Percentiles rank a stretch among this genome's conserved stretches.
Conservation (phyloP, 2,329 filamentous ascomycete genomes). For the Cryphonectria parasitica region DNA sequence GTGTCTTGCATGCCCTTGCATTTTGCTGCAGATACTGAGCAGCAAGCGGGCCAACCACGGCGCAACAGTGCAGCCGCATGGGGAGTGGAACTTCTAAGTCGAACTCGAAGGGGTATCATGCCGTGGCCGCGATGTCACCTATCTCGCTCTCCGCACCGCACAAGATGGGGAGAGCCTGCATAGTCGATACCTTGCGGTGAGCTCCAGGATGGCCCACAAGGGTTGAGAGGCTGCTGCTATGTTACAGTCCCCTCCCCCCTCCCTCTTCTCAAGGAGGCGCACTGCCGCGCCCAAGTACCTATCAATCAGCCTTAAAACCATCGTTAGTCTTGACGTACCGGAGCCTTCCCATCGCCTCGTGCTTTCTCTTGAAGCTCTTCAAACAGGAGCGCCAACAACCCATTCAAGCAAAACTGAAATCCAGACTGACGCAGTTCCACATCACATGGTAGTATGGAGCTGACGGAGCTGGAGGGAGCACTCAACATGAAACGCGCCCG, state of each 20-base stretch:
- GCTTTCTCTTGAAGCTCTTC: neutral
- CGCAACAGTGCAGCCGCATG: conserved; percentile 17
- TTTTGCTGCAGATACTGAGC: conserved; percentile 5
- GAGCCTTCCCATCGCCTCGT: neutral
- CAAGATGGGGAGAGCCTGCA: conserved; percentile 3
- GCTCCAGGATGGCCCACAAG: neutral
- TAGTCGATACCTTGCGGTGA: conserved; percentile 11
- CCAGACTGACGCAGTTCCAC: conserved; percentile 15
- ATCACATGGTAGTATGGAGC: conserved; percentile 8
- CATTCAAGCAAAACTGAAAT: neutral
- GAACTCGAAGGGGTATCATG: conserved; percentile 1
- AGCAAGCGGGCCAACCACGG: conserved; percentile 13
- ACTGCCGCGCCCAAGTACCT: neutral
- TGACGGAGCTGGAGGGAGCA: conserved; percentile 21
- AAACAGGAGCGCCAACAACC: neutral
- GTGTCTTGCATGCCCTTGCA: neutral
- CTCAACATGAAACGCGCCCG: conserved; percentile 28
- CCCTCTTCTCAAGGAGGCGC: neutral
- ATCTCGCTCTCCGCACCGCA: neutral
- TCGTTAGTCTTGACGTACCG: neutral
- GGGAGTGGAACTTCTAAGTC: neutral
- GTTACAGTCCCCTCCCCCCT: neutral
- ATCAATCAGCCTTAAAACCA: conserved; percentile 8
- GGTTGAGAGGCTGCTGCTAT: neutral
- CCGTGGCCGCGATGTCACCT: conserved; percentile 10